Conservation (phyloP, 1,284 basidiomycete species). For the Ustilago hordei region DNA sequence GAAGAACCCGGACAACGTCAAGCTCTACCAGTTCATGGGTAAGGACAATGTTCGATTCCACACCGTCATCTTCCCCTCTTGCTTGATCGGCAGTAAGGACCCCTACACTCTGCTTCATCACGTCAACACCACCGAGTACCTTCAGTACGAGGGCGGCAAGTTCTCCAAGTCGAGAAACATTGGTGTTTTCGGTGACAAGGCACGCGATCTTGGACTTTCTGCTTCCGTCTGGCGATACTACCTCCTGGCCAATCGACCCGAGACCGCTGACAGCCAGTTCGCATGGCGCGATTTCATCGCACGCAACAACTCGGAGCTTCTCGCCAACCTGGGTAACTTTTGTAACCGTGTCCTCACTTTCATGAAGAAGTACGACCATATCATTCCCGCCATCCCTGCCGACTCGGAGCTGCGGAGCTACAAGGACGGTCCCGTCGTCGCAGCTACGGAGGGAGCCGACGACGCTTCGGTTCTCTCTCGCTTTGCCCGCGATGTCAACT, state of each 20-base stretch:
- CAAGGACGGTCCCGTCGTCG: slow-evolving; percentile 42
- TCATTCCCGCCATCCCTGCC: slow-evolving; percentile 73
- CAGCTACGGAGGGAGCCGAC: slow-evolving; percentile 37
- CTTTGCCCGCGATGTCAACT: slow-evolving; percentile 86
- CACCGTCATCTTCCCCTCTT: slow-evolving; percentile 92
- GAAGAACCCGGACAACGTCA: slow-evolving; percentile 91
- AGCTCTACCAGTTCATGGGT: slow-evolving; percentile 96
- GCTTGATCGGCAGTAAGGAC: slow-evolving; percentile 88
- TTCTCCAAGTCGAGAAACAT: slow-evolving; percentile 98
- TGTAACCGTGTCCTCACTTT: slow-evolving; percentile 96
- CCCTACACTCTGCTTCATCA: slow-evolving; percentile 95
- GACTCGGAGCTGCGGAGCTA: slow-evolving; percentile 53
- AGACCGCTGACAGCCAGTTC: slow-evolving; percentile 94
- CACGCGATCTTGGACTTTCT: slow-evolving; percentile 90
- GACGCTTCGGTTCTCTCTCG: slow-evolving; percentile 48
- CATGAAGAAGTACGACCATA: slow-evolving; percentile 84
- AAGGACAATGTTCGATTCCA: slow-evolving; percentile 90
- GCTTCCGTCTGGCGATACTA: slow-evolving; percentile 98
- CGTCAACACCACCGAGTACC: slow-evolving; percentile 94
- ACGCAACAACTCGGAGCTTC: slow-evolving; percentile 91
- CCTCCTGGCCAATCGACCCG: slow-evolving; percentile 90
- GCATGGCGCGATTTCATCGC: slow-evolving; percentile 96
- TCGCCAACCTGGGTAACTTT: slow-evolving; percentile 99
- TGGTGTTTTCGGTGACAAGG: slow-evolving; percentile 96
- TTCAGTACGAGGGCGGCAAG: slow-evolving; percentile 98